These are phyloP conservation scores for Chamaecyparis obtusa DNA, from an alignment of 75 land plant genomes.

Conservation along the genomic window DNA sequence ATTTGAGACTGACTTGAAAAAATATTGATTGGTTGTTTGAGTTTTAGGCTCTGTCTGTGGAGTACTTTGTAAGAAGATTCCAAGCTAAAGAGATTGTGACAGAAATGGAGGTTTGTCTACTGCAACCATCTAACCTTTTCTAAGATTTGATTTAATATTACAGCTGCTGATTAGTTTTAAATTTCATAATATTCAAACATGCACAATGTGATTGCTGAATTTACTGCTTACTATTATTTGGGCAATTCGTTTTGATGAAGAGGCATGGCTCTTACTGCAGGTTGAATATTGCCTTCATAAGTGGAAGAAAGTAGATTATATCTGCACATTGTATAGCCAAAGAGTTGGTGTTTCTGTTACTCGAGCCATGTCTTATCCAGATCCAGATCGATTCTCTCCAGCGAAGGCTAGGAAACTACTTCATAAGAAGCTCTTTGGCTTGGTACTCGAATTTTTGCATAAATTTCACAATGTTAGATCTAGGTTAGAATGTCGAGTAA, in stretches of 20 bases:
- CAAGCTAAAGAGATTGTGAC: conserved; percentile 49
- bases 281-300: conserved; percentile 37
- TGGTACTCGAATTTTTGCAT: conserved; percentile 23
- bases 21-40: not conserved
- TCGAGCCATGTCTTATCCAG: conserved; percentile 51
- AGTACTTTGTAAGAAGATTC: conserved; percentile 46
- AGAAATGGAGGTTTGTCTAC: conserved; percentile 44
- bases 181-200: not conserved
- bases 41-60: conserved; percentile 41
- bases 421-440: conserved; percentile 44
- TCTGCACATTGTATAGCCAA: conserved; percentile 47
- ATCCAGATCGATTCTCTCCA: conserved; percentile 34
- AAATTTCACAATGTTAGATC: not conserved
- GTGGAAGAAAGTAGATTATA: conserved; percentile 58
- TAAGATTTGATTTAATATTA: not conserved
- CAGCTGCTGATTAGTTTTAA: not conserved
- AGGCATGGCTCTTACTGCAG: not conserved
- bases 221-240: not conserved
- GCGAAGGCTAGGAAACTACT: conserved; percentile 32
- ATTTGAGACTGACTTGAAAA: not conserved
- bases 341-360: conserved; percentile 61
- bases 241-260: not conserved
- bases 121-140: not conserved
- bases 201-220: not conserved
- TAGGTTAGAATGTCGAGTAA: not conserved